These are phyloP conservation scores for Colletotrichum aenigma DNA, from an alignment of 2,329 filamentous ascomycete genomes.

Conservation along the genomic window DNA sequence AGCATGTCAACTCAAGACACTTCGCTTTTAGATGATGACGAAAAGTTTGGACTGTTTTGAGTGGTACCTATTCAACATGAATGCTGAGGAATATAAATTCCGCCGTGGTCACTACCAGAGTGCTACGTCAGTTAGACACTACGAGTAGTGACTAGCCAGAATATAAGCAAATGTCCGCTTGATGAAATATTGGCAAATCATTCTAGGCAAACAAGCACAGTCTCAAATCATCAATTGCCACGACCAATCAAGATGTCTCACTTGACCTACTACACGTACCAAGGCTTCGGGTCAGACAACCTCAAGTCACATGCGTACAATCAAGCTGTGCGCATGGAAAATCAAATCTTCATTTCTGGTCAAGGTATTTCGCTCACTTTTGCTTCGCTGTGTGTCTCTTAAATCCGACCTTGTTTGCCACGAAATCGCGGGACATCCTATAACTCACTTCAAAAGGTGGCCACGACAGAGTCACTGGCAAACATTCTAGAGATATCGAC, in stretches of 20 bases:
- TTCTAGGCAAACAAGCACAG: not conserved
- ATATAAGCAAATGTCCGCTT: not conserved
- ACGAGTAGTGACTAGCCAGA: not conserved
- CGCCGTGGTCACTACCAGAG: not conserved
- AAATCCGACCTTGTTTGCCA: not conserved
- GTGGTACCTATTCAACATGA: not conserved
- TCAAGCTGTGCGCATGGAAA: not conserved
- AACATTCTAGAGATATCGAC: not conserved
- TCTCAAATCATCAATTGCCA: fast-evolving
- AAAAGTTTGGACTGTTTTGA: not conserved
- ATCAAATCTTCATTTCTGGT: not conserved
- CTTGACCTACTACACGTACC: not conserved
- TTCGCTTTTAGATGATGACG: not conserved
- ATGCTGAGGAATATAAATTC: not conserved
- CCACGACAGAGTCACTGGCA: not conserved
- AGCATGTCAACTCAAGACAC: not conserved
- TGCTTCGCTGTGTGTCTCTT: not conserved
- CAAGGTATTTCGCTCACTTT: not conserved
- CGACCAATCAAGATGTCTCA: not conserved
- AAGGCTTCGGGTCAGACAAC: not conserved
- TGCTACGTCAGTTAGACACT: not conserved
- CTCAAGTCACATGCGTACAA: not conserved
- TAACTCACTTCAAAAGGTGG: not conserved
- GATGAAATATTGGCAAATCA: not conserved
- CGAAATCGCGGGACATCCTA: not conserved